phyloP scores from a whole-genome alignment of 768 basidiomycete species.

The Pleurotus salmoneostramineus region DNA sequence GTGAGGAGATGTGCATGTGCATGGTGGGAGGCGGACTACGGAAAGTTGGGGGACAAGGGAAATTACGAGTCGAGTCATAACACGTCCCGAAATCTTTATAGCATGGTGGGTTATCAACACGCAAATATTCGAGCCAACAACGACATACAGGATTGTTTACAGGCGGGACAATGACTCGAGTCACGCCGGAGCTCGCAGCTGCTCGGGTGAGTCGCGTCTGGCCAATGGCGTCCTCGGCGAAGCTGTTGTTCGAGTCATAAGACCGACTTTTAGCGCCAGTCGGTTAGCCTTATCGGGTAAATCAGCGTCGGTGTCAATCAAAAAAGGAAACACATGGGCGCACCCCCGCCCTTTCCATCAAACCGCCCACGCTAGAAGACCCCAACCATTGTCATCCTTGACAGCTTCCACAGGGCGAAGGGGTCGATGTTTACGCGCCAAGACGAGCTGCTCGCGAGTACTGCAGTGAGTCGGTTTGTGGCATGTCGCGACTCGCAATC shows the following conservation, averaged over 20 bases:
- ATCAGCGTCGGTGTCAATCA: constrained; percentile 2
- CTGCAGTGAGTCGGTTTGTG: neutral
- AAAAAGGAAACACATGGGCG: neutral
- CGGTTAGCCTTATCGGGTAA: constrained; percentile 4
- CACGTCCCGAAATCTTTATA: constrained; percentile 6
- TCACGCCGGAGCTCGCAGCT: constrained; percentile 2
- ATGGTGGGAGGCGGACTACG: neutral
- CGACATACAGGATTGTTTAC: constrained; percentile 4
- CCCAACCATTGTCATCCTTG: neutral
- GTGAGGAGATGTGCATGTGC: constrained; percentile 5
- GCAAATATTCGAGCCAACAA: constrained; percentile 8
- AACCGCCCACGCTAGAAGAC: neutral
- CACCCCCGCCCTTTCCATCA: neutral
- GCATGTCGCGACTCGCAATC: neutral
- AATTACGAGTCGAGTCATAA: constrained; percentile 1
- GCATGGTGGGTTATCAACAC: constrained; percentile 1
- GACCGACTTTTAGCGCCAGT: neutral
- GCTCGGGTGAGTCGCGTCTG: constrained; percentile 1
- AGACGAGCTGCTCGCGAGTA: neutral
- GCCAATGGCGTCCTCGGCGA: neutral
- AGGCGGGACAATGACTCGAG: constrained; percentile 5
- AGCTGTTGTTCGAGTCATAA: neutral
- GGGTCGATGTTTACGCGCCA: neutral
- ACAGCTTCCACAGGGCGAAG: neutral
- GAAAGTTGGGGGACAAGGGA: neutral